These are phyloP conservation scores for Aspergillus brasiliensis DNA, from an alignment of 2,329 filamentous ascomycete species.

Conservation along the genomic window DNA sequence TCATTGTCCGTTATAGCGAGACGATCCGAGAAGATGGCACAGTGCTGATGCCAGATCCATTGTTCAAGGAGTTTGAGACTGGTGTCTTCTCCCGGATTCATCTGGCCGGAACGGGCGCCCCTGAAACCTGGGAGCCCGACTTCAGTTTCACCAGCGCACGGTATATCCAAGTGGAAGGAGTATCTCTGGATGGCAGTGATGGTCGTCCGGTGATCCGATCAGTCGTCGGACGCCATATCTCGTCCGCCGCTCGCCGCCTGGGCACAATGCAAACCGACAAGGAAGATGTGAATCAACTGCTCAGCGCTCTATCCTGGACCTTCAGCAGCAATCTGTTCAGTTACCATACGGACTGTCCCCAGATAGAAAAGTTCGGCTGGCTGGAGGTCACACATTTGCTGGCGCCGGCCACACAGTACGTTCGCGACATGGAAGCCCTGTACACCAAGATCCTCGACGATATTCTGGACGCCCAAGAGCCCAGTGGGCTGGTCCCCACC, in stretches of 20 bases:
- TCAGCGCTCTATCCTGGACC: slow-evolving; percentile 49
- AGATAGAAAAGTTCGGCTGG: slow-evolving; percentile 54
- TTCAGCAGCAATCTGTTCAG: slow-evolving; percentile 49
- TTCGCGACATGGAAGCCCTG: slow-evolving; percentile 50
- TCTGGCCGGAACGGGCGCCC: slow-evolving; percentile 19
- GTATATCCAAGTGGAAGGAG: slow-evolving; percentile 27
- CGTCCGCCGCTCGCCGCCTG: slow-evolving; percentile 23
- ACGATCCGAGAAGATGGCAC: slow-evolving; percentile 21
- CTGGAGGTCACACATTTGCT: slow-evolving; percentile 52
- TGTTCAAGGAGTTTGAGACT: slow-evolving; percentile 29
- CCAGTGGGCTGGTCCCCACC: slow-evolving; percentile 48
- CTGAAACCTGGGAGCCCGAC: slow-evolving; percentile 25
- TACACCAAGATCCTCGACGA: slow-evolving; percentile 53
- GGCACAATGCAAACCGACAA: slow-evolving; percentile 27
- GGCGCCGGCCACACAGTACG: slow-evolving; percentile 49
- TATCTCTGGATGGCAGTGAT: slow-evolving; percentile 13
- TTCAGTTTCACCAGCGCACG: slow-evolving; percentile 29
- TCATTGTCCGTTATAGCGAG: slow-evolving; percentile 23
- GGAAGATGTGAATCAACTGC: slow-evolving; percentile 23
- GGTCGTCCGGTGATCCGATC: slow-evolving; percentile 20
- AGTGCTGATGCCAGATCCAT: slow-evolving; percentile 27
- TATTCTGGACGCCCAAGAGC: slow-evolving; percentile 50
- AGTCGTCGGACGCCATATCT: slow-evolving; percentile 23
- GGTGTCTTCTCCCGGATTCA: slow-evolving; percentile 24
- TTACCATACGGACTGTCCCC: slow-evolving; percentile 53